phyloP scores from a whole-genome alignment of 768 basidiomycete genomes.

The Chiua virens region DNA sequence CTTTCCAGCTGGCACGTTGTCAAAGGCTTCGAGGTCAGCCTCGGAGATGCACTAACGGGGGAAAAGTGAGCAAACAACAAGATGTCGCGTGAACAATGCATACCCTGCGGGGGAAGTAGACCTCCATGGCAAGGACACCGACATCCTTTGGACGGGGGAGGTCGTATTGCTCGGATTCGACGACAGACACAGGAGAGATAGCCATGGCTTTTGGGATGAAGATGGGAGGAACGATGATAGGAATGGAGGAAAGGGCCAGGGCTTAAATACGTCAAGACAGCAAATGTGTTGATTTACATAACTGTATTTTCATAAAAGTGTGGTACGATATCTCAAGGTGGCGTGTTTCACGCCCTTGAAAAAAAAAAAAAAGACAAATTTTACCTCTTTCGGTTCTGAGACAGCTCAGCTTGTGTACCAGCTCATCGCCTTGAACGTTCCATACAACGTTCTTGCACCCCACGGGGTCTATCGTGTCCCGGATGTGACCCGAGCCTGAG shows the following conservation, averaged over 20 bases:
- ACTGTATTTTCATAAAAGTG: conserved; percentile 16
- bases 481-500: too few species aligned
- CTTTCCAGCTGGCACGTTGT: conserved; percentile 92
- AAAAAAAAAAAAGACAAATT: not conserved
- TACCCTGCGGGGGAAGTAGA: conserved; percentile 92
- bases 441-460: not conserved
- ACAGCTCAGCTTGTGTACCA: conserved; percentile 1
- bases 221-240: not conserved
- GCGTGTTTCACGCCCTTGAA: conserved; percentile 26
- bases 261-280: conserved; percentile 23
- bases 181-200: conserved; percentile 14
- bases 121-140: conserved; percentile 89
- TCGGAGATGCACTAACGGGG: conserved; percentile 84
- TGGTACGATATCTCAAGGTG: conserved; percentile 31
- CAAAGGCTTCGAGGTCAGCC: conserved; percentile 89
- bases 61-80: conserved; percentile 4
- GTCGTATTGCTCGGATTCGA: conserved; percentile 12
- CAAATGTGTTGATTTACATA: conserved; percentile 24
- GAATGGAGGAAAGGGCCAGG: not conserved
- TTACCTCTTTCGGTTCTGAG: conserved; percentile 3
- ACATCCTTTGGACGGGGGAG: conserved; percentile 81
- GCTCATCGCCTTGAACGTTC: not conserved
- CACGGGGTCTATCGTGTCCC: too few species aligned
- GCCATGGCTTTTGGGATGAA: conserved; percentile 19
- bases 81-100: conserved; percentile 32